Conservation (phyloP, 305 asterid species). For the Fraxinus albicans region DNA sequence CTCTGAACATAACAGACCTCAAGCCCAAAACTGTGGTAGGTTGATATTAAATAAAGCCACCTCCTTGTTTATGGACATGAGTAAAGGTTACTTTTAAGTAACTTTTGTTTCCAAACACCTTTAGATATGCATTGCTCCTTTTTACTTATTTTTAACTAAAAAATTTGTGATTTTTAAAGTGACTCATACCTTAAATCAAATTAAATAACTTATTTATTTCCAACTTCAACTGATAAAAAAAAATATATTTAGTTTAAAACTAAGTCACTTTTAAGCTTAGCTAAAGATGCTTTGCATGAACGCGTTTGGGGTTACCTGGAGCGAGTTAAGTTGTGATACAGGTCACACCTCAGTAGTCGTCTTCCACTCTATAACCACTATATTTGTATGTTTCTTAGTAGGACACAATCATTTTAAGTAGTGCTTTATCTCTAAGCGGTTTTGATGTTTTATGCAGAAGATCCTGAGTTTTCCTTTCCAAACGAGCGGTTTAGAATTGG, state of each 20-base stretch:
- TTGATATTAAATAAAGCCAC: constrained; percentile 28
- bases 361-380: constrained; percentile 7
- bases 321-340: constrained; percentile 26
- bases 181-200: not conserved
- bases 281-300: constrained; percentile 27
- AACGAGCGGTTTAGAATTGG: constrained; percentile 80
- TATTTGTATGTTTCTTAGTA: not conserved
- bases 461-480: constrained; percentile 60
- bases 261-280: not conserved
- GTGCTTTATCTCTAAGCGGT: constrained; percentile 24
- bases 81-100: not conserved
- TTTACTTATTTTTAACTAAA: not conserved
- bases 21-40: constrained; percentile 51
- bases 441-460: constrained; percentile 47
- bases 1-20: constrained; percentile 41
- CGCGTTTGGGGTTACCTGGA: constrained; percentile 36
- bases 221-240: not conserved
- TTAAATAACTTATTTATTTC: not conserved
- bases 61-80: constrained; percentile 5
- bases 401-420: not conserved
- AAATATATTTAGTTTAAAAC: not conserved
- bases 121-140: not conserved
- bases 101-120: not conserved
- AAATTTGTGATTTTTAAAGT: not conserved
- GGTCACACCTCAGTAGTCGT: constrained; percentile 15